A percentile compares a stretch with the other conserved stretches of the same genome.
phyloP scores from a whole-genome alignment of 1,284 basidiomycete genomes.

The Heterobasidion irregulare region DNA sequence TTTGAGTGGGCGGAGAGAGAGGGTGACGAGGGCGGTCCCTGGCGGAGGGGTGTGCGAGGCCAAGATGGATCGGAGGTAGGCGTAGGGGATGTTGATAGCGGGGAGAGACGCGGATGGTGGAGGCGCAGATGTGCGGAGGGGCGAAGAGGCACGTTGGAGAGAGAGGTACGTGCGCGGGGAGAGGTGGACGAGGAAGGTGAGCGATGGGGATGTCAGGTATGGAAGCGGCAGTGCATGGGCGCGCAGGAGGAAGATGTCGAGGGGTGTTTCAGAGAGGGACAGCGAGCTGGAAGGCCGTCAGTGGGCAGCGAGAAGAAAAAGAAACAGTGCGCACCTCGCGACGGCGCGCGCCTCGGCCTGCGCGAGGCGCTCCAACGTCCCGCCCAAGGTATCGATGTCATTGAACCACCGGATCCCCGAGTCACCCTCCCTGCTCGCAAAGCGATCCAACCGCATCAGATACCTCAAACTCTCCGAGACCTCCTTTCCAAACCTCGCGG shows the following conservation, averaged over 20 bases:
- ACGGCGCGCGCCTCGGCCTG: slow-evolving; percentile 43
- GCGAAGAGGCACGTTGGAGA: slow-evolving; percentile 31
- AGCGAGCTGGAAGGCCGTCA: neutral
- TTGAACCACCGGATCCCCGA: slow-evolving; percentile 69
- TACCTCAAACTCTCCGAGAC: slow-evolving; percentile 55
- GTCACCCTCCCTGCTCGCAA: slow-evolving; percentile 51
- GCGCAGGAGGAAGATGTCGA: slow-evolving; percentile 62
- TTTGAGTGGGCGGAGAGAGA: slow-evolving; percentile 36
- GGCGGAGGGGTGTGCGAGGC: slow-evolving; percentile 24
- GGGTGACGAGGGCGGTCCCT: slow-evolving; percentile 50
- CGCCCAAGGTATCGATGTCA: slow-evolving; percentile 46
- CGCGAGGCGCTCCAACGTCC: slow-evolving; percentile 40
- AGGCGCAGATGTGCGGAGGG: neutral
- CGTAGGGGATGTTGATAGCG: slow-evolving; percentile 43
- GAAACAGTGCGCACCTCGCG: slow-evolving; percentile 34
- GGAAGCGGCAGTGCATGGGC: slow-evolving; percentile 60
- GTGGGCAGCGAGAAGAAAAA: neutral
- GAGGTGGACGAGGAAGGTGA: slow-evolving; percentile 63
- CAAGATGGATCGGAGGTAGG: slow-evolving; percentile 39
- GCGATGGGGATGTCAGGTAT: slow-evolving; percentile 54
- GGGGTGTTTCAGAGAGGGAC: slow-evolving; percentile 27
- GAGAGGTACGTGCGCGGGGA: slow-evolving; percentile 62
- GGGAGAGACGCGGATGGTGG: slow-evolving; percentile 21
- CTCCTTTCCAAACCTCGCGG: slow-evolving; percentile 34
- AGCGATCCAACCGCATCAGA: slow-evolving; percentile 59